A percentile compares a stretch with the other conserved stretches of the same genome.
These are phyloP conservation scores for Neltuma alba DNA, from an alignment of 306 rosid species.

Conservation along the genomic window DNA sequence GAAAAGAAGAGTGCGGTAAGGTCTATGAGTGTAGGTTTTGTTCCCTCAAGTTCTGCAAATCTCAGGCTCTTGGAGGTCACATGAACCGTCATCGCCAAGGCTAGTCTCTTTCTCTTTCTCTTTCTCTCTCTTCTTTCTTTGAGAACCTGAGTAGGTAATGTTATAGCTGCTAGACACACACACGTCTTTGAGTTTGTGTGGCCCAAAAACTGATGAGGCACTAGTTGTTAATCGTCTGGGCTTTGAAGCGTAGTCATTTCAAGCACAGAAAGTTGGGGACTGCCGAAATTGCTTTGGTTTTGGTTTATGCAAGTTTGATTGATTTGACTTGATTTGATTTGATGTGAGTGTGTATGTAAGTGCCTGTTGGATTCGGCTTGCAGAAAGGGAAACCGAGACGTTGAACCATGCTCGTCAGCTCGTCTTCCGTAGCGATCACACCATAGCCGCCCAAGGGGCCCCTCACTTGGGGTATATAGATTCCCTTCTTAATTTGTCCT, in stretches of 20 bases:
- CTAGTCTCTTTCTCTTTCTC: conserved; percentile 29
- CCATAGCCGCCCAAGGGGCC: conserved; percentile 16
- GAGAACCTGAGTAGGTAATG: neutral
- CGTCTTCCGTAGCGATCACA: conserved; percentile 82
- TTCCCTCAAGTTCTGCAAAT: conserved; percentile 99
- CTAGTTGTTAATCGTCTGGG: neutral
- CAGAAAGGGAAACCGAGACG: conserved; percentile 99
- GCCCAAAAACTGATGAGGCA: neutral
- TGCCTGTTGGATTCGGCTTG: conserved; percentile 29
- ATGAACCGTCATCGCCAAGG: conserved; percentile 99
- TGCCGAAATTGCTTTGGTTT: conserved; percentile 14
- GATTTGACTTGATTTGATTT: neutral
- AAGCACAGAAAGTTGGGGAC: conserved; percentile 27
- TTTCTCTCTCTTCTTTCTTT: neutral
- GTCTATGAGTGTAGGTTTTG: conserved; percentile 97
- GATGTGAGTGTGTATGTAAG: conserved; percentile 5
- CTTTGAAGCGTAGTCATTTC: conserved; percentile 50
- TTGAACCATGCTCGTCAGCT: conserved; percentile 95
- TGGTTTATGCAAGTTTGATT: neutral
- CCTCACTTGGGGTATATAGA: conserved; percentile 71
- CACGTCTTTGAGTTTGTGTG: neutral
- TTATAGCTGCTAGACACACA: neutral
- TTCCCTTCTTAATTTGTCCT: neutral
- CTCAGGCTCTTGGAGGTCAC: conserved; percentile 99
- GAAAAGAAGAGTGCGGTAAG: conserved; percentile 53